phyloP scores from a whole-genome alignment of 2,329 filamentous ascomycete species.

The Hymenoscyphus albidus region DNA sequence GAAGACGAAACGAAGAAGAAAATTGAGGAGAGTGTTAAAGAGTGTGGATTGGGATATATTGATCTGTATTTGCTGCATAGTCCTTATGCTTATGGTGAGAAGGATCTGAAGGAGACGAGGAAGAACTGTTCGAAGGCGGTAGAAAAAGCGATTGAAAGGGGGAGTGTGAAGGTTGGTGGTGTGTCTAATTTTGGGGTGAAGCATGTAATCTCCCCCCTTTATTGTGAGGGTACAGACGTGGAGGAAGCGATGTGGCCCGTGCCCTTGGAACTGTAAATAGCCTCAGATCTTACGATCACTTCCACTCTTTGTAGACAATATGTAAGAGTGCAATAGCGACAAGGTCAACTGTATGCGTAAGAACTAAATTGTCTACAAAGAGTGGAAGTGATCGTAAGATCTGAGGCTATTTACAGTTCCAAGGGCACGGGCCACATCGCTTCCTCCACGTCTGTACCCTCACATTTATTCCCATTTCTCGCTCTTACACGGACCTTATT shows the following conservation, averaged over 20 bases:
- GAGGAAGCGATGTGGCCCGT: no score
- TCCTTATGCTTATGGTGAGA: conserved; percentile 75
- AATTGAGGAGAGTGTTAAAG: conserved; percentile 61
- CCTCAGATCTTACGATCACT: no score
- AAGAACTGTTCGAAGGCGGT: conserved; percentile 72
- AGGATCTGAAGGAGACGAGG: conserved; percentile 45
- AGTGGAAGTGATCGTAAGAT: no score
- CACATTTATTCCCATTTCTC: neutral
- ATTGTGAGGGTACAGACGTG: no score
- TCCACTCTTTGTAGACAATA: no score
- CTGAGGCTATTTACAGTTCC: no score
- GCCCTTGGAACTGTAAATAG: no score
- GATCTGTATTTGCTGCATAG: conserved; percentile 78
- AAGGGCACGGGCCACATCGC: no score
- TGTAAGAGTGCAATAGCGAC: no score
- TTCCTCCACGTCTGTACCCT: no score
- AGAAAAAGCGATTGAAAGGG: conserved; percentile 69
- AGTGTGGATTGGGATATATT: conserved; percentile 67
- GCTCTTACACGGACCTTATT: neutral
- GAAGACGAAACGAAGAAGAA: conserved; percentile 66
- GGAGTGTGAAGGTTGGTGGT: conserved; percentile 67
- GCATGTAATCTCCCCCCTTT: conserved; percentile 46
- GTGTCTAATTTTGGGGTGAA: conserved; percentile 76
- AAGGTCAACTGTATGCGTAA: no score
- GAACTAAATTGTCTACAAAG: no score